These are phyloP conservation scores for Erythrophleum fordii DNA, from an alignment of 306 rosid genomes.

Conservation along the genomic window DNA sequence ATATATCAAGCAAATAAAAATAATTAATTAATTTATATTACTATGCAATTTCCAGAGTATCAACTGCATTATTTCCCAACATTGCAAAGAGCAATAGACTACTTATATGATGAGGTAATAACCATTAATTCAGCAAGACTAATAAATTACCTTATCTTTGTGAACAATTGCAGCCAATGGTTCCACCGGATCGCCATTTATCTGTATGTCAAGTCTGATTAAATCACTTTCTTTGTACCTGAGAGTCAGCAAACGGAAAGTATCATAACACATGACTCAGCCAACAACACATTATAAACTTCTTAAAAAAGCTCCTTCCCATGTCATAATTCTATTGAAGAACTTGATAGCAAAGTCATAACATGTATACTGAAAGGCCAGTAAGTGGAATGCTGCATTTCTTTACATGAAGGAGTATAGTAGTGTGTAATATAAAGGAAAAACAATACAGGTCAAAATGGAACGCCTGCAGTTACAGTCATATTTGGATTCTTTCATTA, in stretches of 20 bases:
- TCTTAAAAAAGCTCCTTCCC: not conserved
- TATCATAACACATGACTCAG: not conserved
- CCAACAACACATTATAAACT: not conserved
- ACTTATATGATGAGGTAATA: not conserved
- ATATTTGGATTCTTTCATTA: slow-evolving; percentile 7
- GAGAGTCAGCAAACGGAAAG: slow-evolving; percentile 38
- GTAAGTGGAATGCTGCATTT: not conserved
- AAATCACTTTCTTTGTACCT: slow-evolving; percentile 81
- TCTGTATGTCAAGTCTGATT: slow-evolving; percentile 84
- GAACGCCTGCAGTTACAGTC: slow-evolving; percentile 29
- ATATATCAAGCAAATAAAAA: slow-evolving; percentile 16
- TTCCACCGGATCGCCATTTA: slow-evolving; percentile 84
- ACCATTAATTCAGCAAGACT: not conserved
- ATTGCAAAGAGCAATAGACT: not conserved
- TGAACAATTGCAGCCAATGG: slow-evolving; percentile 91
- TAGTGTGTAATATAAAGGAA: not conserved
- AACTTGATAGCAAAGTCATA: not conserved
- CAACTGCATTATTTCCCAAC: slow-evolving; percentile 5
- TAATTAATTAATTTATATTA: slow-evolving; percentile 2
- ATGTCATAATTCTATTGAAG: not conserved
- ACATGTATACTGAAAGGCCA: slow-evolving; percentile 5
- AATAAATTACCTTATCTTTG: slow-evolving; percentile 68
- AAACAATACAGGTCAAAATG: not conserved
- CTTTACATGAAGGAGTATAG: not conserved
- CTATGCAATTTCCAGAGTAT: slow-evolving; percentile 23